Evolutionary conservation across 345 rosid genomes (phyloP).

Genomic region (Camelina neglecta): DNA sequence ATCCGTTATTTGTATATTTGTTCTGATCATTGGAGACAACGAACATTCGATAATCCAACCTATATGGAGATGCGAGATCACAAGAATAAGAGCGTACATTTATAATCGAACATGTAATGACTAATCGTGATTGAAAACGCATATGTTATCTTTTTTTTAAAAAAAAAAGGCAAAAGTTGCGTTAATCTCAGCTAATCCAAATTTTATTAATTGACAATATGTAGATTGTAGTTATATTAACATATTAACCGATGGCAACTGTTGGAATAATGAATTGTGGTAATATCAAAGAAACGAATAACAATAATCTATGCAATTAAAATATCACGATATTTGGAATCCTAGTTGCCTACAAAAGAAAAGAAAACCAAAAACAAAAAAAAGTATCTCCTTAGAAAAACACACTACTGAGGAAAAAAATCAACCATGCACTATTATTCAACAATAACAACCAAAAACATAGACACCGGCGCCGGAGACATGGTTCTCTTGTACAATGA

Average conservation of each 20-base stretch:
- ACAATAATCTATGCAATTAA: no score
- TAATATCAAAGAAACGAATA: no score
- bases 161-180: no score
- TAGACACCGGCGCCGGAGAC: background rate
- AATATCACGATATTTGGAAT: background rate
- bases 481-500: conserved; percentile 3
- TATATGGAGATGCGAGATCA: background rate
- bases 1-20: background rate
- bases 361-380: background rate
- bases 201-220: no score
- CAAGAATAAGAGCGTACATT: background rate
- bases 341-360: background rate
- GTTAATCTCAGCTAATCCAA: no score
- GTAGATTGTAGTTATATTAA: background rate
- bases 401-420: background rate
- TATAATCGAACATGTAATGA: no score
- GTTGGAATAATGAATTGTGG: no score
- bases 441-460: background rate
- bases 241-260: background rate
- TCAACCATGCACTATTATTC: no score
- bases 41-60: no score
- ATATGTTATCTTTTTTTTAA: no score
- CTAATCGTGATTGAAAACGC: no score
- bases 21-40: background rate
- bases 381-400: no score